Evolutionary conservation across 2,329 filamentous ascomycete genomes (phyloP).

Genomic region (Stagonosporopsis tanaceti): DNA sequence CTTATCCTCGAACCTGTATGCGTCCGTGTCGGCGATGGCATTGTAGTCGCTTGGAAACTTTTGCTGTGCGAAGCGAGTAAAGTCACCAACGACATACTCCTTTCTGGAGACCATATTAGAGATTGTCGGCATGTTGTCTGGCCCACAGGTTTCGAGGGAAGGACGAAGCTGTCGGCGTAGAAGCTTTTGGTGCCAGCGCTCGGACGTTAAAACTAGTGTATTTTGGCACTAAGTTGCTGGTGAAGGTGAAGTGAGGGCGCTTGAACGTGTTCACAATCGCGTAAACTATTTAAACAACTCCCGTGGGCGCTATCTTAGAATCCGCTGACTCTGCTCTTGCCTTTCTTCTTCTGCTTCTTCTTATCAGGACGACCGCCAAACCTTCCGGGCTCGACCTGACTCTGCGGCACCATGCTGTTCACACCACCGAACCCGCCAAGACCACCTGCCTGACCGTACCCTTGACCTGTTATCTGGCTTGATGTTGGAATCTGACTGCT

Average conservation of each 20-base stretch:
- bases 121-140: no score
- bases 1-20: neutral
- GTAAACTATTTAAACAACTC: no score
- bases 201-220: no score
- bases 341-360: conserved; percentile 45
- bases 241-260: neutral
- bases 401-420: conserved; percentile 25
- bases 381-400: conserved; percentile 47
- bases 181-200: no score
- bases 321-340: conserved; percentile 45
- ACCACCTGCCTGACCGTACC: conserved; percentile 2
- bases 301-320: conserved; percentile 23
- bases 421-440: conserved; percentile 19
- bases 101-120: neutral
- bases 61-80: neutral
- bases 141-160: no score
- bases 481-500: conserved; percentile 39
- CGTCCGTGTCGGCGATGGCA: neutral
- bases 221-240: neutral
- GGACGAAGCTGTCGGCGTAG: no score
- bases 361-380: conserved; percentile 45
- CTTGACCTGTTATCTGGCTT: conserved; percentile 25
- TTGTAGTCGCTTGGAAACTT: neutral
- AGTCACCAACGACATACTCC: neutral
- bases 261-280: no score